Evolutionary conservation across 2,329 filamentous ascomycete species (phyloP), one percentile per base, ranked within the genome.

Genomic region (Ceratocystis alfenasii): DNA sequence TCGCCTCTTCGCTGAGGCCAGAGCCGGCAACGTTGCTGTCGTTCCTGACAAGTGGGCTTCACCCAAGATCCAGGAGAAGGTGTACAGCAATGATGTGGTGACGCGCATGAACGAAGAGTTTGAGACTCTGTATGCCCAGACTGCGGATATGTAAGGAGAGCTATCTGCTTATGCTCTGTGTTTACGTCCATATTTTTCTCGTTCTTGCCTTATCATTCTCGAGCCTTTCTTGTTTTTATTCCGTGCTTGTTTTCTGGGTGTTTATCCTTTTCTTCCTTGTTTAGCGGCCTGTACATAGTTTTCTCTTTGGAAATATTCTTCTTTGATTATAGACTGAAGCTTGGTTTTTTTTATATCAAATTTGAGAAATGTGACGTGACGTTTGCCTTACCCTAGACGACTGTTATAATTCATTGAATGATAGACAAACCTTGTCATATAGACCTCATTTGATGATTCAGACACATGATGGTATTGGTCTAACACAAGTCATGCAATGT

Each of bases 11-110:
- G 79, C 78, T 53, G 76, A 80, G 64, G 76, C 81, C 68, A 78
- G 76, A 70, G 76, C 70, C 72, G 80, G 78, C 71, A 78, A 75
- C 69, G 76, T 70, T 72, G 78, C 74, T 68, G 79, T 75, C 66
- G 81, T 81, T 68, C 84, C 84, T 1, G 85, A 88, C 74, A 87
- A 87, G 76, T 88, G 86, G 86, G 84, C 84, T 2, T 86, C 86
- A 73, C 83, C 84, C 8, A 85, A 87, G 70, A 83, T 87, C 53
- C 85, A 88, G 74, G 79, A 81, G 73, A 81, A 82, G 78, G 82
- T 87, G 68, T 87, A 87, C 73, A 80, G 81, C 10, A 79, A 85
- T 71, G 84, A 87, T 73, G 85, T 83, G 71, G 78, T 82, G 62
- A 74, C 77, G 70, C 79, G 83, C 66, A 78, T 83, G 0, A 73